Evolutionary conservation across 352 stramenopile species (phyloP), one percentile per base, ranked within the genome.

Genomic region (Globisporangium splendens): DNA sequence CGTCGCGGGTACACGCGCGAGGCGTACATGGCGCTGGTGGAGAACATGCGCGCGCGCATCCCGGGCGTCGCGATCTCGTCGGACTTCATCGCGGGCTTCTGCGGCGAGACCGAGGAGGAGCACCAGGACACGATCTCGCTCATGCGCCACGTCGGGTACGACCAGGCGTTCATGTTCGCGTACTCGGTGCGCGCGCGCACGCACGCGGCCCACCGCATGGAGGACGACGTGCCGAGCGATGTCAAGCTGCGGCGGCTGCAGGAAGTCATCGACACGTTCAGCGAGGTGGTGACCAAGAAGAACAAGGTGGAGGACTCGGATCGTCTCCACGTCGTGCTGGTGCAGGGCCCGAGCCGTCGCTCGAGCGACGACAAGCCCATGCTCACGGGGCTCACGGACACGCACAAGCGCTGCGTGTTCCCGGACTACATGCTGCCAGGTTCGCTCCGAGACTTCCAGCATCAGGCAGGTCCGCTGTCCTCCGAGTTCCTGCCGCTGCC

Each of bases 21-120:
- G 56, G 95, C 93, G n/a, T 99, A 99, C 70, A 65, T 99, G 39
- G 72, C 85, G 33, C 82, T 99, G 2, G 93, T 99, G 41, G 82
- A 97, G 61, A 89, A 97, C 63, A 97, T 98, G 63, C 81, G 88
- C 28, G 46, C 78, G 44, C 77, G 74, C 54, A 78, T 96, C 42
- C 85, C 86, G n/a, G 84, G 86, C 41, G 83, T 94, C 8, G 79
- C 84, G 42, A 81, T 98, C 46, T 97, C 86, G 8, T 98, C 91
- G 15, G 97, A 99, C 77, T 98, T 99, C 54, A 99, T 99, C 67
- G 70, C 95, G 22, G 98, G 98, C 41, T 99, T 99, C 72, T 99
- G 98, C 73, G 96, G 93, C 31, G 98, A 99, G 78, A 99, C 96
- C 0, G 95, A 99, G 46, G 77, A 90, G 24, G 98, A 99, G 57